A percentile compares a stretch with the other conserved stretches of the same genome.
Evolutionary conservation across 2,329 filamentous ascomycete genomes (phyloP).

Genomic region (Cladophialophora exuberans): DNA sequence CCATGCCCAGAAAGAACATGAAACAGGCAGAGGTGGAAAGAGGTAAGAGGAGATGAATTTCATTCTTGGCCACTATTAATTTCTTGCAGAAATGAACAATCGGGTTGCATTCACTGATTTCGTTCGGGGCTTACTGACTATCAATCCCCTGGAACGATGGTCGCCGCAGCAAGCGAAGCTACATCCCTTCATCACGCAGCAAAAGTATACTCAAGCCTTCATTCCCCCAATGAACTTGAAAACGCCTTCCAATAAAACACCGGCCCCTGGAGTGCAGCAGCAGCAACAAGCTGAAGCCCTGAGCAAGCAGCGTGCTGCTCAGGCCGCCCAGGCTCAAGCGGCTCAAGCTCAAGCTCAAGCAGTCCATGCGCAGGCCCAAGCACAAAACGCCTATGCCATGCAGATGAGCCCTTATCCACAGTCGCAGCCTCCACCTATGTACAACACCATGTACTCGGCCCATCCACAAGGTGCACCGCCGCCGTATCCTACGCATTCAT

Average conservation of each 20-base stretch:
- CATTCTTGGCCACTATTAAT: conserved; percentile 29
- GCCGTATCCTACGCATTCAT: conserved; percentile 74
- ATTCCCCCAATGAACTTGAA: conserved; percentile 97
- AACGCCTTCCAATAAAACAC: conserved; percentile 81
- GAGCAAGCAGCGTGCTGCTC: conserved; percentile 81
- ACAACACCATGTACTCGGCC: conserved; percentile 75
- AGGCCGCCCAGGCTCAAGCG: conserved; percentile 54
- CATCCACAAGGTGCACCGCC: conserved; percentile 73
- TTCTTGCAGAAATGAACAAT: conserved; percentile 87
- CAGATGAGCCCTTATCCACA: conserved; percentile 59
- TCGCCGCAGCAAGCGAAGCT: conserved; percentile 96
- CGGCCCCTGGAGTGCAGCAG: conserved; percentile 90
- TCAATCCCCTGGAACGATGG: conserved; percentile 96
- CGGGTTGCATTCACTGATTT: conserved; percentile 98
- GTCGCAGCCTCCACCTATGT: conserved; percentile 65
- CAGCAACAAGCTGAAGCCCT: conserved; percentile 93
- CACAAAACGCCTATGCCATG: conserved; percentile 69
- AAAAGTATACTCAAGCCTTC: conserved; percentile 95
- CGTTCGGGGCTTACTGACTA: conserved; percentile 86
- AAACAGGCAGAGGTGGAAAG: conserved; percentile 94
- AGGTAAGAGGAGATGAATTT: conserved; percentile 62
- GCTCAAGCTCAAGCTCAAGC: conserved; percentile 52
- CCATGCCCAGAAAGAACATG: conserved; percentile 99
- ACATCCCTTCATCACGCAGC: conserved; percentile 97
- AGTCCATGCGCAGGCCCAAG: conserved; percentile 63